Percentiles rank a stretch among this genome's conserved stretches.
phyloP scores from a whole-genome alignment of 345 rosid genomes.

The Rhizophora apiculata region DNA sequence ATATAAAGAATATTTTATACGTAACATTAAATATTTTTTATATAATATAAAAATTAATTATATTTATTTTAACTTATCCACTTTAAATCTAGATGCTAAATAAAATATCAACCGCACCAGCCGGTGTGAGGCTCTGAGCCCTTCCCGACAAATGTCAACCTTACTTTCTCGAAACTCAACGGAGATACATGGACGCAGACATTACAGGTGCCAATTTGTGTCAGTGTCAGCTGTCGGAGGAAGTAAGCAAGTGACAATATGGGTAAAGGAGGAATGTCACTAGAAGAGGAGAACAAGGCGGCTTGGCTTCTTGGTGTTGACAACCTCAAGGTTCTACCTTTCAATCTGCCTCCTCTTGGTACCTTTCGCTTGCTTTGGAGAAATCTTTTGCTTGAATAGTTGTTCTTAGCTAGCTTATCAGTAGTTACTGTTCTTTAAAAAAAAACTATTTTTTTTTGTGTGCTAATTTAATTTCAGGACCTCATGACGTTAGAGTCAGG shows the following conservation, averaged over 20 bases:
- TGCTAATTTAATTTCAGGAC: constrained; percentile 35
- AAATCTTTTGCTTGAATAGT: not conserved
- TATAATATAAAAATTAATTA: no score
- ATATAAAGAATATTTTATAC: no score
- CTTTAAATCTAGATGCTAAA: no score
- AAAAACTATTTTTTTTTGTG: not conserved
- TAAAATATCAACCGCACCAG: no score
- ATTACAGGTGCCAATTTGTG: no score
- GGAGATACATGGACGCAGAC: no score
- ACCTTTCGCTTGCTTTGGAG: not conserved
- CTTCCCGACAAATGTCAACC: no score
- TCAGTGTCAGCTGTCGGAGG: not conserved
- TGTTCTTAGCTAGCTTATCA: not conserved
- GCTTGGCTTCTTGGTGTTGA: constrained; percentile 78
- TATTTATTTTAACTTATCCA: no score
- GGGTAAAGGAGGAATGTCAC: constrained; percentile 5
- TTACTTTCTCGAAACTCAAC: no score
- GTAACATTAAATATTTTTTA: no score
- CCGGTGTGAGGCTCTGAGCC: no score
- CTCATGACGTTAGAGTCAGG: constrained; percentile 71
- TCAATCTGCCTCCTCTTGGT: constrained; percentile 71
- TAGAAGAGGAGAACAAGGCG: constrained; percentile 70
- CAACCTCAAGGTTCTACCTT: constrained; percentile 81
- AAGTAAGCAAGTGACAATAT: not conserved
- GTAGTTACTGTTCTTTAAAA: not conserved